A percentile compares a stretch with the other conserved stretches of the same genome.
Conservation (phyloP, 2,329 filamentous ascomycete genomes). For the Aureobasidium pullulans region DNA sequence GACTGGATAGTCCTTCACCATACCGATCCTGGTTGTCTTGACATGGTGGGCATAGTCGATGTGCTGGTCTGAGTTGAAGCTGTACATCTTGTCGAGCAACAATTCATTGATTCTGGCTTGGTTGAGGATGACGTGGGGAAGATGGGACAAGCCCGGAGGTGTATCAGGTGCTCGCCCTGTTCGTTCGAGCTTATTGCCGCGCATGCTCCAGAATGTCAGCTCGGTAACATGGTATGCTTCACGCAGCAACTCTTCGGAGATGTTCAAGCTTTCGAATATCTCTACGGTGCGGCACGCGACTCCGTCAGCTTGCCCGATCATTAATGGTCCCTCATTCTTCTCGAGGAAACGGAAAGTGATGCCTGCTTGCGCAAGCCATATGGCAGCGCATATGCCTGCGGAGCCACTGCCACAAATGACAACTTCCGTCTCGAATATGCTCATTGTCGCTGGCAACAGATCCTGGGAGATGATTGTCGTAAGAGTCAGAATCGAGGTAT, state of each 20-base stretch:
- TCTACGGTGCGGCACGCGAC: constrained; percentile 61
- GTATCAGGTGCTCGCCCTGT: constrained; percentile 53
- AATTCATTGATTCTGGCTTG: constrained; percentile 62
- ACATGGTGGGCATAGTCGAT: constrained; percentile 13
- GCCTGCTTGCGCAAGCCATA: constrained; percentile 12
- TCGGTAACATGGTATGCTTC: constrained; percentile 62
- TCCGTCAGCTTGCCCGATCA: constrained; percentile 40
- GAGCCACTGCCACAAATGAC: constrained; percentile 16
- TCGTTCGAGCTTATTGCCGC: constrained; percentile 36
- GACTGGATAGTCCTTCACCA: constrained; percentile 17
- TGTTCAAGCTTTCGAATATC: constrained; percentile 66
- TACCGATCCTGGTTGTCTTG: constrained; percentile 9
- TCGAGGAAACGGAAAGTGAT: constrained; percentile 11
- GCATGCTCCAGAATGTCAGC: constrained; percentile 43
- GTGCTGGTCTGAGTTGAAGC: neutral
- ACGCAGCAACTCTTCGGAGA: constrained; percentile 56
- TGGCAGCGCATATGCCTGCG: constrained; percentile 12
- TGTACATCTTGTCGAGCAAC: constrained; percentile 14
- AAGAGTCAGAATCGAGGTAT: neutral
- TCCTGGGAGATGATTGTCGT: neutral
- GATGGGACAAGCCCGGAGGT: constrained; percentile 44
- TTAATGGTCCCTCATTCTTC: constrained; percentile 5
- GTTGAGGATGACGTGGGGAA: constrained; percentile 59
- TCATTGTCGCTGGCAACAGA: too few species aligned
- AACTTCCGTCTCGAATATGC: neutral